Base-by-base conservation (phyloP, 257 asterid genomes). In the Lantana camara region DNA sequence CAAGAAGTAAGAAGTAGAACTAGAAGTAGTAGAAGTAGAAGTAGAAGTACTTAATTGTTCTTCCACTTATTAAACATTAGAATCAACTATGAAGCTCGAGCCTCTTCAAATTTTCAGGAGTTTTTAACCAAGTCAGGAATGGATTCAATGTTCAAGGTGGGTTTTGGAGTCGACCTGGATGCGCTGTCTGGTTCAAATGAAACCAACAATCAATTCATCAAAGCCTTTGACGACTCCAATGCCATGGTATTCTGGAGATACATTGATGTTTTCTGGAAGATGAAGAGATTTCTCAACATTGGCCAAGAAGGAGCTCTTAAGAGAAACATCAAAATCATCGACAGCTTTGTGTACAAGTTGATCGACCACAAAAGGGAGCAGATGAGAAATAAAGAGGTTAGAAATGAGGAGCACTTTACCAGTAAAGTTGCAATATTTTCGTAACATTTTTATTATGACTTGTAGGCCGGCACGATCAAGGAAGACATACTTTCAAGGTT, bases 191-290 rank as follows among this genome's bases (percentile, higher is more conserved):
- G 84, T 51, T 68, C 85, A 9, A 75, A 63, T 53, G 87, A 76
- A 62, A 72, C 66, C 53, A 77, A 82, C 19, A 73, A 48, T 60
- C 72, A 22, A 52, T 82, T 85, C 63, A 72, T 66, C 69, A 56
- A 60, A 32, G 93, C 87, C 22, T 80, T 80, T 64, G 88, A 85
- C 35, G 80, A 82, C 53, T 82, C 92, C 41, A 84, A 77, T 63
- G 85, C 63, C 20, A 53, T 72, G 47, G 75, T 68, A 46, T 80
- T 64, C 21, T 70, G 82, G 77, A 76, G 87, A 42, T 85, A 73
- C 41, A 84, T 78, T 23, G 93, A 82, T 70, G 56, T 67, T 15
- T 74, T 58, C 15, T 85, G 93, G 89, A 78, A 73, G 73, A 55
- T 78, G 19, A 85, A 82, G 67, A 75, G 77, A 65, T 72, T 60